Evolutionary conservation across 1,139 yeast genomes (phyloP).

Genomic region (Candida pseudocylindracea): DNA sequence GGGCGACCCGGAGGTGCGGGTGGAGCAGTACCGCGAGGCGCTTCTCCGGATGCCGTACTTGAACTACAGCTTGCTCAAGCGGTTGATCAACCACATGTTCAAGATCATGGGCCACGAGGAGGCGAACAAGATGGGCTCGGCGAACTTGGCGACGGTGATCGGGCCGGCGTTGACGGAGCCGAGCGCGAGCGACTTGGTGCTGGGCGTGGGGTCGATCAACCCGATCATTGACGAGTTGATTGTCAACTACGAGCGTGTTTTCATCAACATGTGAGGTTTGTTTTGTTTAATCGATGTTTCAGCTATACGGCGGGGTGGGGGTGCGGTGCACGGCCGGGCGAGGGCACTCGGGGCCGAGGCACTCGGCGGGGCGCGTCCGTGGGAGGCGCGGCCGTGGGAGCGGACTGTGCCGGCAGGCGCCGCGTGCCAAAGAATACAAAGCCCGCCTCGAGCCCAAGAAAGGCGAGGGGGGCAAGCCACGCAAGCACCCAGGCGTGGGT

Average conservation of each 20-base stretch:
- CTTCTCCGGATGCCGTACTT: conserved; percentile 32
- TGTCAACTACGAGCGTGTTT: conserved; percentile 15
- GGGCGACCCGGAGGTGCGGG: conserved; percentile 7
- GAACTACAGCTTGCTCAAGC: conserved; percentile 46
- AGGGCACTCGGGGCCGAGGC: too few species aligned
- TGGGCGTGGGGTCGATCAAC: conserved; percentile 33
- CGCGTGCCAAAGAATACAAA: too few species aligned
- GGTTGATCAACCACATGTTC: conserved; percentile 48
- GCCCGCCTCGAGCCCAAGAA: too few species aligned
- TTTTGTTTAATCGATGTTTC: too few species aligned
- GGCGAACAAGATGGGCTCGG: conserved; percentile 58
- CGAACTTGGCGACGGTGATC: conserved; percentile 59
- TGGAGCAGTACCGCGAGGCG: conserved; percentile 13
- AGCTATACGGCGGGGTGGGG: too few species aligned
- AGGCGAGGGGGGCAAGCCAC: too few species aligned
- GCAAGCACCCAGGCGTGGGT: too few species aligned
- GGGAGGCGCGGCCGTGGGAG: too few species aligned
- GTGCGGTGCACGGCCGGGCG: too few species aligned
- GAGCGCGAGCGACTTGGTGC: conserved; percentile 23
- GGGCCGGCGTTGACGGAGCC: conserved; percentile 42
- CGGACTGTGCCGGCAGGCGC: too few species aligned
- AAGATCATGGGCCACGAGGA: conserved; percentile 34
- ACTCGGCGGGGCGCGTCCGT: too few species aligned
- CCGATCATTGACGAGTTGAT: conserved; percentile 28
- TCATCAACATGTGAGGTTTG: conserved; percentile 3